These are phyloP conservation scores for Beauveria rudraprayagi DNA, from an alignment of 2,329 filamentous ascomycete genomes.

Conservation along the genomic window DNA sequence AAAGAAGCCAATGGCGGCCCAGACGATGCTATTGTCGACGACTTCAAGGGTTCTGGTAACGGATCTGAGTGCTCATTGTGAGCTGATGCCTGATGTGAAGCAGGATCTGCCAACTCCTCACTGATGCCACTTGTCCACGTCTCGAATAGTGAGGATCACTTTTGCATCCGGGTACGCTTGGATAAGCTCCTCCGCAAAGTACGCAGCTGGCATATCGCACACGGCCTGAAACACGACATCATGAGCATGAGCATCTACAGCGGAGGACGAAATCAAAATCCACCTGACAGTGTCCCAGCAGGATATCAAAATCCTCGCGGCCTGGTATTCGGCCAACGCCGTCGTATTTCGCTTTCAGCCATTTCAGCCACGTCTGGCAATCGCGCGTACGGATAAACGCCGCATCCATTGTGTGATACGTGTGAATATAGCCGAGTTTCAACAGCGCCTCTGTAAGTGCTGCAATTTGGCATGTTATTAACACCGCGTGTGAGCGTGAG, in stretches of 20 bases:
- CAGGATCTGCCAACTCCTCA: neutral
- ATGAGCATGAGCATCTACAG: neutral
- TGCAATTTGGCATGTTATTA: neutral
- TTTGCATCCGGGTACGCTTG: constrained; percentile 7
- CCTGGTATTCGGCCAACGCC: constrained; percentile 4
- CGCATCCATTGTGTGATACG: constrained; percentile 9
- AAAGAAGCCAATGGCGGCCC: neutral
- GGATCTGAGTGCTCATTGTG: neutral
- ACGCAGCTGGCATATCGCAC: constrained; percentile 7
- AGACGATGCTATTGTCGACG: neutral
- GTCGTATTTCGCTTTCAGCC: constrained; percentile 4
- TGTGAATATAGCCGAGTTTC: neutral
- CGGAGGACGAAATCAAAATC: neutral
- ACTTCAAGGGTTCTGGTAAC: constrained; percentile 2
- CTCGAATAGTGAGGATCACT: constrained; percentile 6
- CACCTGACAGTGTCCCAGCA: constrained; percentile 6
- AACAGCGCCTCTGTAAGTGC: constrained; percentile 4
- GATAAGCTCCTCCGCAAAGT: constrained; percentile 8
- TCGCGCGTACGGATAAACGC: neutral
- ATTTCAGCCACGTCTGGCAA: constrained; percentile 2
- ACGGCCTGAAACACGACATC: neutral
- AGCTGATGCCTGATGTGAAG: neutral
- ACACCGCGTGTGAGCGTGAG: neutral
- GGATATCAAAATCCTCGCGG: constrained; percentile 1
- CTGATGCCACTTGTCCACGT: constrained; percentile 7